Evolutionary conservation across 1,284 basidiomycete genomes (phyloP), one percentile per base, ranked within the genome.

Genomic region (Somion occarium): DNA sequence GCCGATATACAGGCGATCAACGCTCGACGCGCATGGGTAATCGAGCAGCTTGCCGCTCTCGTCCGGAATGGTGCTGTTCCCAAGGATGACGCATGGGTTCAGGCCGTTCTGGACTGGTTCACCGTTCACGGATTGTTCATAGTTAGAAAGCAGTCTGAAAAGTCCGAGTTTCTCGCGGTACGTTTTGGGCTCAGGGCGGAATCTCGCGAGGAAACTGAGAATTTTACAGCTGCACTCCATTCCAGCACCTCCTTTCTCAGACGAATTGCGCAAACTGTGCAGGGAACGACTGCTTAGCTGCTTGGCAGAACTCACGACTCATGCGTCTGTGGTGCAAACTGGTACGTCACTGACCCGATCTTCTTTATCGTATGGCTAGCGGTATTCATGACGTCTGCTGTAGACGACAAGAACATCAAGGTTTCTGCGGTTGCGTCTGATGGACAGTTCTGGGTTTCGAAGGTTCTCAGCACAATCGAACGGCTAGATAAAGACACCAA

Each of bases 11-110:
- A 76, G 43, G 68, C 69, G 13, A 65, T 80, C 34, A 79, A 81
- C 59, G 69, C 78, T 11, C 76, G 80, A 51, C 73, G 91, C 48
- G 71, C 70, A 38, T 98, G 95, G 94, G 83, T 92, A 20, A 78
- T 91, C 43, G 93, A 98, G 52, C 96, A 98, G 70, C 73, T 98
- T 23, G 73, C 83, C 9, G 79, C 82, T 7, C 78, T 98, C 37
- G 73, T 94, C 54, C 84, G 88, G 49, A 95, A 93, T 63, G 80
- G 82, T 4, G 78, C 84, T 0, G 80, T 98, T 38, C 90, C 90
- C 5, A 94, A 91, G 65, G 76, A 80, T 49, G 92, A 96, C 63
- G 75, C 75, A 44, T 92, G 91, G 83, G 73, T 96, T 19, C 71
- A 79, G 51, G 73, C 76, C 9, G 72, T 94, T 45, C 74, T 98